phyloP scores from a whole-genome alignment of 371 early-diverging fungal species.

The Entomophthora muscae region DNA sequence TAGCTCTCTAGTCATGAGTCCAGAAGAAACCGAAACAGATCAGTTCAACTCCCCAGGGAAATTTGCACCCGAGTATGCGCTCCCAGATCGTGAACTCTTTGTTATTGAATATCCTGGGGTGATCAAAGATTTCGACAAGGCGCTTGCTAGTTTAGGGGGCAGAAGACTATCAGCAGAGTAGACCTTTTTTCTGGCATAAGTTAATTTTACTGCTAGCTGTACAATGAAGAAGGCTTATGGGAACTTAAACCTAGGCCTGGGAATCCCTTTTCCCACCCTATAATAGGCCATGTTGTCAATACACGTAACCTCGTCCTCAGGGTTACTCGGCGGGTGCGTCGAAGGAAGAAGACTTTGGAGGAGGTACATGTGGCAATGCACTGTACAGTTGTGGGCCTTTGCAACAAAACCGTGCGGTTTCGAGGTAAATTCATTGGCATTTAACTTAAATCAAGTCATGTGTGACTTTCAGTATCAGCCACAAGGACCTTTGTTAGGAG shows the following conservation, averaged over 20 bases:
- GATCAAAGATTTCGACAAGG: neutral
- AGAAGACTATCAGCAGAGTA: neutral
- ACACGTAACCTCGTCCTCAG: neutral
- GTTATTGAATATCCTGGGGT: neutral
- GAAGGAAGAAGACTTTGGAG: neutral
- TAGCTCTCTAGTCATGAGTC: too few relatives aligned
- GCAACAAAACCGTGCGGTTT: neutral
- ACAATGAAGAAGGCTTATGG: neutral
- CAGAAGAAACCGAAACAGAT: too few relatives aligned
- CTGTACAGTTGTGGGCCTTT: neutral
- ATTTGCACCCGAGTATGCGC: neutral
- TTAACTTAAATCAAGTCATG: neutral
- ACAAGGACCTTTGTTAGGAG: neutral
- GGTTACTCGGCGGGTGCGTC: neutral
- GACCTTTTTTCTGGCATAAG: neutral
- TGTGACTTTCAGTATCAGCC: neutral
- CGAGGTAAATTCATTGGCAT: neutral
- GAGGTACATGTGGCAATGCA: neutral
- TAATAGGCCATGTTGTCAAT: neutral
- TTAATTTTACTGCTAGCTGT: neutral
- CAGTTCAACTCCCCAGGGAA: too few relatives aligned
- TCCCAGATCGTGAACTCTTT: neutral
- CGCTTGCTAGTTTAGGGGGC: neutral
- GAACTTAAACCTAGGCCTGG: neutral
- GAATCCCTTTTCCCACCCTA: neutral